Evolutionary conservation across 225 moss, liverwort and hornwort genomes (phyloP).

Genomic region (Antitrichia curtipendula): DNA sequence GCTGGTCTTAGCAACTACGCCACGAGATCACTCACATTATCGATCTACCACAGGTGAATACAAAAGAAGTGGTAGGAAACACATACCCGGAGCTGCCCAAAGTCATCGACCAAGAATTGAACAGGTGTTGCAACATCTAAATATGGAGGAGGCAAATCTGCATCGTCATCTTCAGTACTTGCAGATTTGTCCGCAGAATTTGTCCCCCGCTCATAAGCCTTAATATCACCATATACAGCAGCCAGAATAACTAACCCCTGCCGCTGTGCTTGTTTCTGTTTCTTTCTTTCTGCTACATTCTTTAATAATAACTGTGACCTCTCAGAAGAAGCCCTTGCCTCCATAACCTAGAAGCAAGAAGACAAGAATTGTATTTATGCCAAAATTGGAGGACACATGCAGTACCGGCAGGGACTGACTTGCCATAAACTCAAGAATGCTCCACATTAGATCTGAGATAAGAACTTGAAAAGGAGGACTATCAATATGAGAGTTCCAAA

Average conservation of each 20-base stretch:
- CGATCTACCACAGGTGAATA: neutral
- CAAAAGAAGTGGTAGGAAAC: neutral
- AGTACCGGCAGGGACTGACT: neutral
- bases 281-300: conserved; percentile 89
- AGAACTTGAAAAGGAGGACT: neutral
- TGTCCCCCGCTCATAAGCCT: conserved; percentile 25
- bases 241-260: conserved; percentile 80
- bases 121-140: conserved; percentile 85
- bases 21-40: neutral
- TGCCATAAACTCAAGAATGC: neutral
- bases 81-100: conserved; percentile 68
- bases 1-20: neutral
- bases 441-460: neutral
- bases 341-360: conserved; percentile 51
- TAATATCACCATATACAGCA: conserved; percentile 76
- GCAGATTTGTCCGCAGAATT: conserved; percentile 14
- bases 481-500: neutral
- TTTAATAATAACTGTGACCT: conserved; percentile 64
- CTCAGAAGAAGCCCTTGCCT: conserved; percentile 73
- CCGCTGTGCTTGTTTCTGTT: conserved; percentile 72
- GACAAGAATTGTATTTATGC: neutral
- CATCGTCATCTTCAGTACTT: conserved; percentile 45
- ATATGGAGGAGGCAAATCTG: conserved; percentile 75
- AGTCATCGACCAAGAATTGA: conserved; percentile 93
- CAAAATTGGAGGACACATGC: neutral